These are phyloP conservation scores for Lepidopterella palustris DNA, from an alignment of 495 filamentous ascomycete species.

Conservation along the genomic window DNA sequence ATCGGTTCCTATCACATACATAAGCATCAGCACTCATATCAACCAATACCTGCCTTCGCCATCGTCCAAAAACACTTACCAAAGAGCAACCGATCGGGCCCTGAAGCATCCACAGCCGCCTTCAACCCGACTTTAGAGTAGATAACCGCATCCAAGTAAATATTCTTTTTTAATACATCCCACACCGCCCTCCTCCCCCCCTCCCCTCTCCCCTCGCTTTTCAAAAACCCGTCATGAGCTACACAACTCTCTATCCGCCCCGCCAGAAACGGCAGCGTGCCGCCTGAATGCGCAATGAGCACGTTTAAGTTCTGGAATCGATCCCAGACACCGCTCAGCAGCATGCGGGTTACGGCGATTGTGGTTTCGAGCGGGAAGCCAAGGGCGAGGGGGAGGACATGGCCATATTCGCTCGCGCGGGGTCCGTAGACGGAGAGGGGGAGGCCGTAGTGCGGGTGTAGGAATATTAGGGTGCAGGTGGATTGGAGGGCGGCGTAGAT, in stretches of 20 bases:
- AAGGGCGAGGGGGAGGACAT: conserved; percentile 78
- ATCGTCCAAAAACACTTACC: too few relatives aligned
- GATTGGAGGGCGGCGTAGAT: conserved; percentile 65
- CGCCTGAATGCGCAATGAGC: conserved; percentile 81
- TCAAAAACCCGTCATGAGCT: conserved; percentile 67
- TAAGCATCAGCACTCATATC: too few relatives aligned
- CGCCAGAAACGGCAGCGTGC: conserved; percentile 82
- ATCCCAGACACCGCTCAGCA: conserved; percentile 78
- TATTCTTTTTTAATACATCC: conserved; percentile 78
- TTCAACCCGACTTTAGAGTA: conserved; percentile 69
- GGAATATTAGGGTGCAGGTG: conserved; percentile 60
- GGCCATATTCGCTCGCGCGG: conserved; percentile 66
- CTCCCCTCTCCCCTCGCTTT: conserved; percentile 44
- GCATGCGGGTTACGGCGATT: conserved; percentile 83
- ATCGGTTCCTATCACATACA: conserved; percentile 78
- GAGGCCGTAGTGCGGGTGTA: conserved; percentile 92
- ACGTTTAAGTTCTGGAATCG: conserved; percentile 62
- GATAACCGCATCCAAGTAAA: conserved; percentile 84
- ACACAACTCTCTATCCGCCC: conserved; percentile 87
- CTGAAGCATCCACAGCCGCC: conserved; percentile 60
- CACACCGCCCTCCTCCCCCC: conserved; percentile 55
- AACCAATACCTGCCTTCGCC: too few relatives aligned
- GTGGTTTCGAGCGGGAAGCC: conserved; percentile 94
- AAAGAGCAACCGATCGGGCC: conserved; percentile 66
- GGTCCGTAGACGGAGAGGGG: conserved; percentile 71